Evolutionary conservation across 2,329 filamentous ascomycete genomes (phyloP), one percentile per base, ranked within the genome.

Genomic region (Dothideomycetidae sp.): DNA sequence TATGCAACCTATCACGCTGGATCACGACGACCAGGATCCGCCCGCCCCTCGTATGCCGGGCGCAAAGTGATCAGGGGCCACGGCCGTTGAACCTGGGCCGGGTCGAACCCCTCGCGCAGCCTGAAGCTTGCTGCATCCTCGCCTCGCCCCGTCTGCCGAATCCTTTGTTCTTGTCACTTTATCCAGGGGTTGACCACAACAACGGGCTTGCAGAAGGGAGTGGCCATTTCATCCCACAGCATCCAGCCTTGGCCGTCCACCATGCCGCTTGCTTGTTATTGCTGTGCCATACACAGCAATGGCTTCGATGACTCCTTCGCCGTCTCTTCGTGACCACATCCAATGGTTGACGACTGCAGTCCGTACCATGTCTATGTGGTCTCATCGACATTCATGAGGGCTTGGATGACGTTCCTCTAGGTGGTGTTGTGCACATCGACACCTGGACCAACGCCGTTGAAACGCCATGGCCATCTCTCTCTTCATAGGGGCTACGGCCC

Each of bases 131-230:
- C 21, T 26, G 21, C 21, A 26, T 26, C 21, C 7, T 26, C 21
- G 7, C n/a, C 21, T 26, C 7, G 7, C n/a, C n/a, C n/a, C 21
- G n/a, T n/a, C n/a, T n/a, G n/a, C 7, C n/a, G 21, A 7, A 26
- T 26, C 21, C 21, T n/a, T 26, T 26, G 12, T 19, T 10, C 29
- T 16, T 37, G 13, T 31, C 17, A 19, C 29, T 33, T 16, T 14
- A 12, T 19, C 36, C 29, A 30, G 36, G 36, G 36, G n/a, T 15
- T 29, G 29, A 38, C 28, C 28, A 32, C 36, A 19, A 32, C 36
- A 38, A 38, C 36, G 36, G 36, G 29, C 10, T 11, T 38, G 36
- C 36, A 38, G 30, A 21, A 37, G 36, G 36, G 36, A 33, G 29
- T 7, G 21, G 21, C 21, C 21, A 7, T 7, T n/a, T n/a, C n/a